phyloP scores from a whole-genome alignment of 106 monocot species.

The Platanthera zijinensis region DNA sequence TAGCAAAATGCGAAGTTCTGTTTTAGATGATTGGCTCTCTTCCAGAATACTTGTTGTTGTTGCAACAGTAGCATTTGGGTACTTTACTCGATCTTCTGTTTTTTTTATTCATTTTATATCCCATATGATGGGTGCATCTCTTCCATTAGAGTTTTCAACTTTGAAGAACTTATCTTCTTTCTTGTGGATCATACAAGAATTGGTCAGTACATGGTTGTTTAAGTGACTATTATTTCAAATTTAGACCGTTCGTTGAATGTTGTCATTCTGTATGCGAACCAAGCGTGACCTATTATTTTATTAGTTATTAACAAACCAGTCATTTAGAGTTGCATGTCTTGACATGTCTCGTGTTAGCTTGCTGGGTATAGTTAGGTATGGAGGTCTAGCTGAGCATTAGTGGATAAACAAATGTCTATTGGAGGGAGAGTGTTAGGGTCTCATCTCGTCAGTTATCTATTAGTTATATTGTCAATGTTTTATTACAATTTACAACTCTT shows the following conservation, averaged over 20 bases:
- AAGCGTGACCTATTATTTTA: background rate
- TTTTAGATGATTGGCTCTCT: slow-evolving; percentile 86
- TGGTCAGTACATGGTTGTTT: background rate
- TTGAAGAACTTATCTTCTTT: background rate
- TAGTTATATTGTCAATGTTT: too few species aligned
- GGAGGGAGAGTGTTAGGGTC: too few species aligned
- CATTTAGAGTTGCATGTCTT: background rate
- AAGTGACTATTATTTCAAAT: background rate
- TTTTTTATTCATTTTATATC: background rate
- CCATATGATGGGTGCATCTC: background rate
- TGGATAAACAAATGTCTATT: too few species aligned
- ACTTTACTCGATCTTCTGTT: slow-evolving; percentile 8
- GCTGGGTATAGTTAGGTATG: background rate
- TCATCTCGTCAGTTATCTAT: too few species aligned
- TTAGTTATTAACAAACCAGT: background rate
- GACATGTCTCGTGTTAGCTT: background rate
- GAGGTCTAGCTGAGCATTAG: background rate
- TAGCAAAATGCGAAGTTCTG: slow-evolving; percentile 57
- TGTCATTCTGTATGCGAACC: background rate
- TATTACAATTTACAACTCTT: too few species aligned
- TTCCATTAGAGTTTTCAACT: background rate
- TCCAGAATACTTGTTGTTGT: slow-evolving; percentile 84
- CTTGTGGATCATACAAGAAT: background rate
- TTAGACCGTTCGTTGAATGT: background rate
- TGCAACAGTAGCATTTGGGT: slow-evolving; percentile 98